phyloP scores from a whole-genome alignment of 768 basidiomycete species.

The Tulasnella sp. region DNA sequence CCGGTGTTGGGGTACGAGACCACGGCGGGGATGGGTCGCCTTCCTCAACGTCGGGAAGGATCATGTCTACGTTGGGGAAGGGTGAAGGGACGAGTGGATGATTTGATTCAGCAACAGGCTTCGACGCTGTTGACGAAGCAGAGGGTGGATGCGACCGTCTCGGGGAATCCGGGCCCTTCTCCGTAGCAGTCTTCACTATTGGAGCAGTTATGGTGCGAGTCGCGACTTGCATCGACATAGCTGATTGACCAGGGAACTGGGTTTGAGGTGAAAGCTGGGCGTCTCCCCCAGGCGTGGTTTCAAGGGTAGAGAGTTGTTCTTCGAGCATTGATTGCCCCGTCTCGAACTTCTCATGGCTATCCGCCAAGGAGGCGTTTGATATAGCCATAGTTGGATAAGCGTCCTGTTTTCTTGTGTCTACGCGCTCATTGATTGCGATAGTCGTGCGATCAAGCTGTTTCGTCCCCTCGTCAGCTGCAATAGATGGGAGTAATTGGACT shows the following conservation, averaged over 20 bases:
- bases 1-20: slow-evolving; percentile 36
- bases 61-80: neutral
- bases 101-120: neutral
- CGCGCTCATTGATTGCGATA: neutral
- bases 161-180: neutral
- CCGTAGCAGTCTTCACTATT: neutral
- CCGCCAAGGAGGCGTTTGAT: neutral
- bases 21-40: slow-evolving; percentile 29
- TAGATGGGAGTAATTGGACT: slow-evolving; percentile 21
- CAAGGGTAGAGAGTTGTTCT: neutral
- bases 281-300: neutral
- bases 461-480: neutral
- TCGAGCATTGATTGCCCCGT: neutral
- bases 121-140: neutral
- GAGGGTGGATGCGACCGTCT: neutral
- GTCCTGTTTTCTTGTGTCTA: neutral
- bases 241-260: neutral
- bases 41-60: slow-evolving; percentile 25
- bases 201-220: neutral
- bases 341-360: neutral
- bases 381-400: neutral
- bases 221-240: neutral
- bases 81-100: neutral
- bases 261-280: neutral
- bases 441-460: neutral